Evolutionary conservation across 768 basidiomycete genomes (phyloP).

Genomic region (Suillus placidus): DNA sequence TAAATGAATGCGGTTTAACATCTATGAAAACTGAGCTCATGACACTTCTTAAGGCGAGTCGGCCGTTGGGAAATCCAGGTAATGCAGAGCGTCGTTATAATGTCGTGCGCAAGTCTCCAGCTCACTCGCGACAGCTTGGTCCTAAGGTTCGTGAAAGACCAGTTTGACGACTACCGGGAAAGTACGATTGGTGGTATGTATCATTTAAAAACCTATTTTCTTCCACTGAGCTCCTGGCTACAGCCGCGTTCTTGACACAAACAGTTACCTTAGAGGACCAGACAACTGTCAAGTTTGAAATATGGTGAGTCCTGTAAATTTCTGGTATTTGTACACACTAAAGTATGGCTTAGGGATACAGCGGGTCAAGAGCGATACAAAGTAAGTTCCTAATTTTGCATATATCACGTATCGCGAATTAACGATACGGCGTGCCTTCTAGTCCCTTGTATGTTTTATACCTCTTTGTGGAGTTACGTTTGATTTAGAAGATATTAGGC

Average conservation of each 20-base stretch:
- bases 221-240: conserved; percentile 22
- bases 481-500: conserved; percentile 48
- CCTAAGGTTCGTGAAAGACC: conserved; percentile 93
- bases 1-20: conserved; percentile 35
- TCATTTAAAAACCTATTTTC: neutral
- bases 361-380: conserved; percentile 96
- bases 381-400: conserved; percentile 40
- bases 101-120: conserved; percentile 28
- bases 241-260: conserved; percentile 98
- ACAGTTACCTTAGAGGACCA: conserved; percentile 89
- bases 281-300: conserved; percentile 96
- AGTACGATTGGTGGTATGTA: conserved; percentile 87
- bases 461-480: neutral
- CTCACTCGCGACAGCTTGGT: conserved; percentile 65
- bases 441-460: conserved; percentile 49
- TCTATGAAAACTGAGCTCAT: conserved; percentile 15
- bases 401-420: conserved; percentile 9
- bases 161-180: conserved; percentile 94
- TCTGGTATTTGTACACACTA: conserved; percentile 11
- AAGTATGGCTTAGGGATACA: conserved; percentile 69
- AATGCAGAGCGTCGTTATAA: conserved; percentile 20
- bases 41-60: conserved; percentile 72
- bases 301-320: conserved; percentile 63
- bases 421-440: neutral
- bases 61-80: conserved; percentile 97